A percentile compares a stretch with the other conserved stretches of the same genome.
phyloP scores from a whole-genome alignment of 2,329 filamentous ascomycete species.

The Gyromitra esculenta region DNA sequence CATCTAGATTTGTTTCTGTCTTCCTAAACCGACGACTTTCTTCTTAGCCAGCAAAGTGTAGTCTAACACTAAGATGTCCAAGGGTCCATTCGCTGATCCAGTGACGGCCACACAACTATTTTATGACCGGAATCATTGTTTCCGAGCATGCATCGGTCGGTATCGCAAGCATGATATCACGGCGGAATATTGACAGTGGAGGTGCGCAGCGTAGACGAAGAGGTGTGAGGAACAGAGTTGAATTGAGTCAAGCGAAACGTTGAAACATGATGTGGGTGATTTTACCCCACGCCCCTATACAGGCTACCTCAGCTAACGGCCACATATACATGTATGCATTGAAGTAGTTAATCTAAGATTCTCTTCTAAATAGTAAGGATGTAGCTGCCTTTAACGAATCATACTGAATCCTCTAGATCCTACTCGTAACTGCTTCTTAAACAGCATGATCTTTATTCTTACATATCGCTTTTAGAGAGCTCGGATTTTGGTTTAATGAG shows the following conservation, averaged over 20 bases:
- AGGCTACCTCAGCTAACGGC: no score
- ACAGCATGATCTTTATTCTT: no score
- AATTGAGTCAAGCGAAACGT: background rate
- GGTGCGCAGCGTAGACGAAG: background rate
- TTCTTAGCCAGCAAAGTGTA: slow-evolving; percentile 38
- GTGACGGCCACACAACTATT: slow-evolving; percentile 39
- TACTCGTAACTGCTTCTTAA: no score
- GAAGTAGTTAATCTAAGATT: background rate
- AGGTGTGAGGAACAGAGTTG: background rate
- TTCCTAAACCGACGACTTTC: slow-evolving; percentile 38
- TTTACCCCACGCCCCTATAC: slow-evolving; percentile 24
- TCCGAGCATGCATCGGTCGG: slow-evolving; percentile 29
- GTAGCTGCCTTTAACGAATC: no score
- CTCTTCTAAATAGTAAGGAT: no score
- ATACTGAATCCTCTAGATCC: no score
- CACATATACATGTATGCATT: background rate
- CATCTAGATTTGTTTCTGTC: slow-evolving; percentile 35
- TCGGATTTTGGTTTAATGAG: no score
- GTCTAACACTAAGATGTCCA: slow-evolving; percentile 30
- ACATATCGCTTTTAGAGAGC: no score
- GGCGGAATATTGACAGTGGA: slow-evolving; percentile 11
- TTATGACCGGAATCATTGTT: slow-evolving; percentile 30
- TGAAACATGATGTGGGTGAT: slow-evolving; percentile 19
- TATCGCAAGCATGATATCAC: slow-evolving; percentile 35
- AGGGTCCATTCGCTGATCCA: slow-evolving; percentile 10